Evolutionary conservation across 495 filamentous ascomycete genomes (phyloP).

Genomic region (Talaromyces trachyspermus): DNA sequence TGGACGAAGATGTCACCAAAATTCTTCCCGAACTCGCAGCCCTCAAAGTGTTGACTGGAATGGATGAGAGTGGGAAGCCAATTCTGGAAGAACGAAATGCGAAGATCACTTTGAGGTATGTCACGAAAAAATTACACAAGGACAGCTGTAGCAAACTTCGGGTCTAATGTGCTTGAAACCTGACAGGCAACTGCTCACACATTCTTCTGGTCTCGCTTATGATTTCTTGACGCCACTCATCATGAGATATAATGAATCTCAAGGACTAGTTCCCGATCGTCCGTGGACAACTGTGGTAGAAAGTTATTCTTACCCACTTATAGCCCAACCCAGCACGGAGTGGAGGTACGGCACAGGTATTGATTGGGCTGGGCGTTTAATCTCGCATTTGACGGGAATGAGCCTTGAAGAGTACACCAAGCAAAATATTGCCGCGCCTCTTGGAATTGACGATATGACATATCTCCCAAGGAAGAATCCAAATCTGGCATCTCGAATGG

Average conservation of each 20-base stretch:
- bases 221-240: conserved; percentile 10
- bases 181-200: conserved; percentile 1
- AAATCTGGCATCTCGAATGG: conserved; percentile 15
- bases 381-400: conserved; percentile 21
- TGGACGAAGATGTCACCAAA: conserved; percentile 27
- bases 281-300: conserved; percentile 5
- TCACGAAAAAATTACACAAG: background rate
- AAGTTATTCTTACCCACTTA: conserved; percentile 25
- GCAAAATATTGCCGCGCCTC: conserved; percentile 29
- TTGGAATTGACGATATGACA: conserved; percentile 31
- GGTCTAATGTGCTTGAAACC: no score
- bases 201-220: conserved; percentile 12
- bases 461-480: conserved; percentile 20
- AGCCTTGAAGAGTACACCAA: conserved; percentile 39
- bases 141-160: background rate
- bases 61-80: conserved; percentile 6
- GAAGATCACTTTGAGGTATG: conserved; percentile 3
- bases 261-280: background rate
- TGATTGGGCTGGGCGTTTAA: conserved; percentile 39
- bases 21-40: conserved; percentile 19
- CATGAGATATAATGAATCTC: background rate
- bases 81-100: background rate
- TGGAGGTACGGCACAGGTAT: conserved; percentile 38
- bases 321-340: conserved; percentile 36
- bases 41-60: conserved; percentile 12